phyloP scores from a whole-genome alignment of 2,329 filamentous ascomycete species.

The Trichophyton schoenleinii region DNA sequence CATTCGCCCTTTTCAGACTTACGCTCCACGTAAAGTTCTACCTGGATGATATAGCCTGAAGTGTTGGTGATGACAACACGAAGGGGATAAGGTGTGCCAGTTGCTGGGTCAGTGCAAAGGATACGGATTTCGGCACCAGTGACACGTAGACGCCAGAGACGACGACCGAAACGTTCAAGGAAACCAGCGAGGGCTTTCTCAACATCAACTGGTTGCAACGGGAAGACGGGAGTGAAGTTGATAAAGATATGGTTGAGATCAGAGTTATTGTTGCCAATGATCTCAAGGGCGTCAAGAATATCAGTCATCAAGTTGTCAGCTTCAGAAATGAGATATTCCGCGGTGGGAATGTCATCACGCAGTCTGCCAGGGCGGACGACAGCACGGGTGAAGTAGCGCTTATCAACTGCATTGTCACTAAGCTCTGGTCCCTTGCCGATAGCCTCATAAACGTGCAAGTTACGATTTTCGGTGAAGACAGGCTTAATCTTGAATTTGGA shows the following conservation, averaged over 20 bases:
- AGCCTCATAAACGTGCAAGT: conserved; percentile 97
- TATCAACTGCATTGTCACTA: conserved; percentile 56
- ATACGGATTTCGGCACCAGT: conserved; percentile 97
- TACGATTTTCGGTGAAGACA: conserved; percentile 97
- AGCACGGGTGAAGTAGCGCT: conserved; percentile 95
- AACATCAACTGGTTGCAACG: conserved; percentile 75
- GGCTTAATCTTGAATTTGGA: conserved; percentile 97
- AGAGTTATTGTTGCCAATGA: conserved; percentile 97
- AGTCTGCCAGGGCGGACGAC: conserved; percentile 89
- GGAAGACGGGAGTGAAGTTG: conserved; percentile 97
- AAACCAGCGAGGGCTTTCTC: conserved; percentile 89
- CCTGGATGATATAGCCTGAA: conserved; percentile 91
- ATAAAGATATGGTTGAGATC: conserved; percentile 99
- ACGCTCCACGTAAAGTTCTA: conserved; percentile 94
- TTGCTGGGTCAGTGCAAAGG: conserved; percentile 81
- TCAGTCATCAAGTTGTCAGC: conserved; percentile 94
- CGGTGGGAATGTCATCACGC: conserved; percentile 94
- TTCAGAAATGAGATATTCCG: conserved; percentile 95
- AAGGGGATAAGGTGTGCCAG: conserved; percentile 75
- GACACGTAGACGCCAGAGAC: conserved; percentile 91
- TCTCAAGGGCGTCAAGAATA: conserved; percentile 93
- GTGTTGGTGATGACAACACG: conserved; percentile 97
- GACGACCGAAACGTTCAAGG: conserved; percentile 88
- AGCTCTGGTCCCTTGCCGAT: conserved; percentile 78
- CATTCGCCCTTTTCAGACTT: conserved; percentile 97